Evolutionary conservation across 2,329 filamentous ascomycete species (phyloP).

Genomic region (Fusarium acutatum): DNA sequence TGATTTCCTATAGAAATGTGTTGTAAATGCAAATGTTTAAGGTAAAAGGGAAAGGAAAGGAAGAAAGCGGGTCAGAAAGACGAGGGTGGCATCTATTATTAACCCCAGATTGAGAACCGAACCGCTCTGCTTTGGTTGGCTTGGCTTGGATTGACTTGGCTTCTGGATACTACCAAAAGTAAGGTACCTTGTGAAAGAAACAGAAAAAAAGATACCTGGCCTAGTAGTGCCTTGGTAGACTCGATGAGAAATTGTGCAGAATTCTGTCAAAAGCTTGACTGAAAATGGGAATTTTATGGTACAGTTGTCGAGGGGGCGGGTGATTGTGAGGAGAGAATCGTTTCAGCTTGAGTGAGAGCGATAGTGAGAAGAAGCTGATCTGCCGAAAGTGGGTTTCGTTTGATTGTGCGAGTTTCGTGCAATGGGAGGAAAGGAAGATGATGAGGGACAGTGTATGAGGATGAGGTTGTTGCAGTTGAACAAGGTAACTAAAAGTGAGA

Average conservation of each 20-base stretch:
- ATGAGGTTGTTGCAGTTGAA: not conserved
- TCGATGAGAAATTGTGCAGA: not conserved
- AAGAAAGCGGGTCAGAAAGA: constrained; percentile 36
- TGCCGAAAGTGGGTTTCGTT: constrained; percentile 11
- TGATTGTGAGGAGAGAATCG: not conserved
- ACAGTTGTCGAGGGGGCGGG: not conserved
- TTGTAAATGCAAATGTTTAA: constrained; percentile 4
- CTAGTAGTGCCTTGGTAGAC: not conserved
- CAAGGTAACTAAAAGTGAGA: not conserved
- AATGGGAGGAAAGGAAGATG: not conserved
- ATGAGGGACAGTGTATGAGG: not conserved
- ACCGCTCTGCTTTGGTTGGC: not conserved
- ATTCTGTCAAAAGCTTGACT: not conserved
- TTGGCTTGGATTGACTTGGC: constrained; percentile 9
- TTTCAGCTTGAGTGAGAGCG: not conserved
- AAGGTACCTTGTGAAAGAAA: not conserved
- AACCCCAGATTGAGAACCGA: constrained; percentile 23
- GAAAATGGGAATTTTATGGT: not conserved
- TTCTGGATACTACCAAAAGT: not conserved
- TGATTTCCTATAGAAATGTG: constrained; percentile 1
- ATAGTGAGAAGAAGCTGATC: constrained; percentile 1
- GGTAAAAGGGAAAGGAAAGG: not conserved
- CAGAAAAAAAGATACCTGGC: not conserved
- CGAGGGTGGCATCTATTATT: constrained; percentile 36
- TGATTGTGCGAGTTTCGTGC: not conserved